phyloP scores from a whole-genome alignment of 2,329 filamentous ascomycete genomes.

The Xylaria sp. region DNA sequence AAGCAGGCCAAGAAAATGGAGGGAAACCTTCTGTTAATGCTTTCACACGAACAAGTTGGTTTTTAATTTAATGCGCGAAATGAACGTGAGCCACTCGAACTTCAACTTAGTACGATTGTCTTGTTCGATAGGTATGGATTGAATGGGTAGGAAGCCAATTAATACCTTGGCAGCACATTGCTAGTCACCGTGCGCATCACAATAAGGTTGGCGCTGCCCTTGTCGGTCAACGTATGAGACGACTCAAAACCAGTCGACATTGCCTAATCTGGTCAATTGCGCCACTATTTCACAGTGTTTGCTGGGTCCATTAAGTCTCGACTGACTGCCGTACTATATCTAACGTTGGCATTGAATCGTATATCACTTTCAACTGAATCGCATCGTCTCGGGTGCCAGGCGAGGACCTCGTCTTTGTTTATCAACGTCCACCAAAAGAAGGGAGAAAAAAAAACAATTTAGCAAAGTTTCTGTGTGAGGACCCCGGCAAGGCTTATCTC shows the following conservation, averaged over 20 bases:
- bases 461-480: neutral
- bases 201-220: neutral
- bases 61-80: too few species aligned
- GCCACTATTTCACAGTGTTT: conserved; percentile 3
- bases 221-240: conserved; percentile 16
- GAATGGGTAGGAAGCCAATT: too few species aligned
- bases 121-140: too few species aligned
- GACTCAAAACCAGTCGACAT: conserved; percentile 15
- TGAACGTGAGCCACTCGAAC: too few species aligned
- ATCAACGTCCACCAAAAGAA: neutral
- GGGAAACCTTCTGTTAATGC: too few species aligned
- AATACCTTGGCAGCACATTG: neutral
- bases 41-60: too few species aligned
- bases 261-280: conserved; percentile 23
- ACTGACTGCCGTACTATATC: too few species aligned
- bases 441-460: neutral
- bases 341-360: too few species aligned
- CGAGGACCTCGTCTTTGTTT: neutral
- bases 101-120: too few species aligned
- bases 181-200: conserved; percentile 11
- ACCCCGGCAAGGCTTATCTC: neutral
- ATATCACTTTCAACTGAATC: neutral
- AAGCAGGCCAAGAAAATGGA: neutral
- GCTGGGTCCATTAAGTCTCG: too few species aligned
- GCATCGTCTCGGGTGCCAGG: neutral